phyloP scores from a whole-genome alignment of 208 protist genomes.

The Crithidia bombi region DNA sequence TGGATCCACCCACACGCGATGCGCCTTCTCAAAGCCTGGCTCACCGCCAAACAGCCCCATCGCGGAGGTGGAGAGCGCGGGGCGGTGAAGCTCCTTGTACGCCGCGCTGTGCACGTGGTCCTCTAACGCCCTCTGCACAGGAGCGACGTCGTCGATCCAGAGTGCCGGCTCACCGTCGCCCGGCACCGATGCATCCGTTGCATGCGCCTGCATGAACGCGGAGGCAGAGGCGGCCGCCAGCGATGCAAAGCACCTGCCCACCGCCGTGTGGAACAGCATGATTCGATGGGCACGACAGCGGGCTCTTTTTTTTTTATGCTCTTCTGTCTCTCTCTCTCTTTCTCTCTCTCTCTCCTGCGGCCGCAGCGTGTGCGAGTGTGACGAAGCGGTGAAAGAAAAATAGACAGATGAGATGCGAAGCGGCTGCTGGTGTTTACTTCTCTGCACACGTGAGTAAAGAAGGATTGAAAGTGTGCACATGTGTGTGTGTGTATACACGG shows the following conservation, averaged over 20 bases:
- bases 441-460: too few species aligned
- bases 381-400: too few species aligned
- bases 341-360: too few species aligned
- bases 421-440: too few species aligned
- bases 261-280: slow-evolving; percentile 41
- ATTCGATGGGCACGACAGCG: too few species aligned
- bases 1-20: slow-evolving; percentile 91
- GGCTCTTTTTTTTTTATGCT: too few species aligned
- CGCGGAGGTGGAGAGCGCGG: slow-evolving; percentile 71
- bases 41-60: slow-evolving; percentile 92
- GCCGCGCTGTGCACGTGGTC: slow-evolving; percentile 66
- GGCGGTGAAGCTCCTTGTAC: slow-evolving; percentile 88
- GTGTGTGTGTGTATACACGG: too few species aligned
- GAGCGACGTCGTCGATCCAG: slow-evolving; percentile 83
- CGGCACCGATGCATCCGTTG: not conserved
- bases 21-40: slow-evolving; percentile 90
- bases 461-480: too few species aligned
- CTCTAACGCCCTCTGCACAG: slow-evolving; percentile 40
- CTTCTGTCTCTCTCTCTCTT: too few species aligned
- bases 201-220: slow-evolving; percentile 29
- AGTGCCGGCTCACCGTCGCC: slow-evolving; percentile 22
- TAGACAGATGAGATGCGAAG: too few species aligned
- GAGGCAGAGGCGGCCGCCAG: slow-evolving; percentile 39
- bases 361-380: too few species aligned
- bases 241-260: slow-evolving; percentile 38